These are phyloP conservation scores for Brasenia schreberi DNA, from an alignment of 164 flowering plant genomes.

Conservation along the genomic window DNA sequence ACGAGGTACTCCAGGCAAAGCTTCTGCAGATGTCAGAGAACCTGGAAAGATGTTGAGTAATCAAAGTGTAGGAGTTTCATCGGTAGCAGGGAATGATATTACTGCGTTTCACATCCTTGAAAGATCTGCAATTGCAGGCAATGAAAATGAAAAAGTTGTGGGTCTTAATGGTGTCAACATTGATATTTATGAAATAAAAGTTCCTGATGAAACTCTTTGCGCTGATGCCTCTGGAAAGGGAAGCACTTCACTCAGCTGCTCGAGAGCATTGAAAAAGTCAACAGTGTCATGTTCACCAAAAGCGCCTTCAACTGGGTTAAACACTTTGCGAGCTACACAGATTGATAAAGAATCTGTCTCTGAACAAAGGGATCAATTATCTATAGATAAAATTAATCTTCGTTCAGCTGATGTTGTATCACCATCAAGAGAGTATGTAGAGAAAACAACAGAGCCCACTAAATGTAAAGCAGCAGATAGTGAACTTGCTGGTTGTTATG, in stretches of 20 bases:
- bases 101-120: slow-evolving; percentile 1
- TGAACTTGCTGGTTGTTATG: neutral
- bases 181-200: slow-evolving; percentile 10
- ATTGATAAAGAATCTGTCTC: neutral
- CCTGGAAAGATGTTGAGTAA: slow-evolving; percentile 6
- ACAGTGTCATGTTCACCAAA: slow-evolving; percentile 12
- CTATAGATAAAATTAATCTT: neutral
- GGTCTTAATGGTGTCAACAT: slow-evolving; percentile 12
- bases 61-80: slow-evolving; percentile 5
- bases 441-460: neutral
- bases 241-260: slow-evolving; percentile 17
- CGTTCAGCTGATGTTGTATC: neutral
- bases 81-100: neutral
- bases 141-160: slow-evolving; percentile 8
- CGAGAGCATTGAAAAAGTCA: slow-evolving; percentile 26
- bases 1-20: slow-evolving; percentile 6
- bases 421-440: neutral
- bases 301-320: slow-evolving; percentile 12
- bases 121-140: neutral
- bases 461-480: neutral
- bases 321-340: neutral
- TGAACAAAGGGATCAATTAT: neutral
- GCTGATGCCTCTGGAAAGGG: slow-evolving; percentile 15
- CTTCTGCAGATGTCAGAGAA: neutral
- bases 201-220: slow-evolving; percentile 15